Percentiles rank a stretch among this genome's conserved stretches.
Evolutionary conservation across 371 early-diverging fungal genomes (phyloP).

Genomic region (Mortierella sp.): DNA sequence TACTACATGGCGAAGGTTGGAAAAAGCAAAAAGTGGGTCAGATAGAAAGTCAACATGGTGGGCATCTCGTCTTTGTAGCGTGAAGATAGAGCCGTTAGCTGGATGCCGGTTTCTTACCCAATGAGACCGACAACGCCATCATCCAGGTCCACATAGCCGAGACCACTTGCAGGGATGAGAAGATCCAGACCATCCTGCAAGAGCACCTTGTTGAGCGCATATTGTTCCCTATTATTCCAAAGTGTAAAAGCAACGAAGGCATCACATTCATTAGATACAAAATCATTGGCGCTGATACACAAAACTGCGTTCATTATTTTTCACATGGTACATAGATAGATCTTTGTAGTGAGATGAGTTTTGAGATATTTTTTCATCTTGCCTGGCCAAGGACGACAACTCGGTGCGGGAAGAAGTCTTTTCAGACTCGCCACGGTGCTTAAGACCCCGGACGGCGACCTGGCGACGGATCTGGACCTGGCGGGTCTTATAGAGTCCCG

Average conservation of each 20-base stretch:
- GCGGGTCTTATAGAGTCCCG: slow-evolving; percentile 71
- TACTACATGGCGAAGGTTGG: slow-evolving; percentile 10
- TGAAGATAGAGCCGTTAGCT: not conserved
- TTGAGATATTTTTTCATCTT: not conserved
- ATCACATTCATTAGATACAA: not conserved
- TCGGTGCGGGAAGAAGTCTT: slow-evolving; percentile 39
- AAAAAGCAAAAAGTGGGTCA: not conserved
- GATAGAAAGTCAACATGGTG: not conserved
- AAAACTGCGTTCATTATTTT: not conserved
- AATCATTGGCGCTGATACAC: not conserved
- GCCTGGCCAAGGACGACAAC: slow-evolving; percentile 29
- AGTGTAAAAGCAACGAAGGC: not conserved
- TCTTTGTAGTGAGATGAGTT: not conserved
- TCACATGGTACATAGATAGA: slow-evolving; percentile 2
- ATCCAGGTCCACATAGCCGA: slow-evolving; percentile 67
- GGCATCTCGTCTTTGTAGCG: not conserved
- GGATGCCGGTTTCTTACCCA: slow-evolving; percentile 60
- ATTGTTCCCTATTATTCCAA: slow-evolving; percentile 61
- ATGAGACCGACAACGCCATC: slow-evolving; percentile 77
- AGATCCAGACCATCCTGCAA: slow-evolving; percentile 73
- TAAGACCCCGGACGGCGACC: slow-evolving; percentile 37
- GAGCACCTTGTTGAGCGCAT: slow-evolving; percentile 62
- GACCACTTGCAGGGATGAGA: slow-evolving; percentile 69
- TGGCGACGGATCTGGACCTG: slow-evolving; percentile 54
- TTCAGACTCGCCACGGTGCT: slow-evolving; percentile 31